Base-by-base conservation (phyloP, 345 rosid genomes). In the Camelina neglecta region DNA sequence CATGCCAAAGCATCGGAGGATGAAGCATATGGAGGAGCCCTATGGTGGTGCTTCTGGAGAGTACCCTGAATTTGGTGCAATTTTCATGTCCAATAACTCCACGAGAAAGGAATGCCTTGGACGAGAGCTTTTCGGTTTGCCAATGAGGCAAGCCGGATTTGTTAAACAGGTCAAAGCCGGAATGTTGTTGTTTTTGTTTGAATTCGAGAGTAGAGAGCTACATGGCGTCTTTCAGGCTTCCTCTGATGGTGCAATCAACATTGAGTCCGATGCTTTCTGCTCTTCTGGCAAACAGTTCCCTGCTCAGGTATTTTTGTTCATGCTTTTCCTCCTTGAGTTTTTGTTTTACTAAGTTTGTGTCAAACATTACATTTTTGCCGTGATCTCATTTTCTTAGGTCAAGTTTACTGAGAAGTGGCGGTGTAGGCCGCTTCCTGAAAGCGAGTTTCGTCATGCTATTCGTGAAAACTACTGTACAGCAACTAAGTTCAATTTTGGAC, bases 401-500 rank as follows among this genome's bases (percentile, higher is more conserved):
- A 85, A 62, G 66, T 79, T 88, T 79, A 67, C 41, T 29, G 79
- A 39, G 48, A 63, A 81, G 42, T 90, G 89, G 96, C 56, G 24
- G 23, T 90, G 96, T 73, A 31, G 53, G 60, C 89, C 96, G 2
- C 96, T 92, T 61, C 31, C 77, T 59, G 91, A 90, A 79, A 18
- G 61, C 45, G 96, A 85, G 74, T 92, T 92, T 64, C 26, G 74
- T 59, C 77, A 75, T 65, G 92, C 84, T 47, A 90, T 90, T 48
- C 71, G 72, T 71, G 92, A 85, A 55, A 90, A 87, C 78, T 92
- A 92, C 78, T 90, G 74, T 48, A 72, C 83, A 5, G 12, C 75
- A 15, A 12, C 55, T 33, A 90, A 88, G 85, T 92, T 92, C 64
- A 85, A 81, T 45, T 90, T 92, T 79, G 97, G 97, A n/a, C 85